Conservation (phyloP, 345 rosid species). For the Adansonia digitata region DNA sequence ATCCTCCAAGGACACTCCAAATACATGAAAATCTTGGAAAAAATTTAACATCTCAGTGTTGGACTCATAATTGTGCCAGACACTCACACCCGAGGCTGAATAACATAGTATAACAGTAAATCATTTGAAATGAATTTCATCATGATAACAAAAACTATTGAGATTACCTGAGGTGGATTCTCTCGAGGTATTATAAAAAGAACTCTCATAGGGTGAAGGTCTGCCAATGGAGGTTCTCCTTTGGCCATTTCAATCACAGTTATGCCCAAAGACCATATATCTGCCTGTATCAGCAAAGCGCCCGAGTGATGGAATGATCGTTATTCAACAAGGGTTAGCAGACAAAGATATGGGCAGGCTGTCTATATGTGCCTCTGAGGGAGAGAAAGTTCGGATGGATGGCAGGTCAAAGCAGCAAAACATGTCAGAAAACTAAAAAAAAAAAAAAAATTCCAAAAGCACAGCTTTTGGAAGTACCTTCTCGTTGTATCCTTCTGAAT, state of each 20-base stretch:
- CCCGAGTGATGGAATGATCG: constrained; percentile 12
- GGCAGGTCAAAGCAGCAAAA: constrained; percentile 10
- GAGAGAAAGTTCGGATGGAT: constrained; percentile 1
- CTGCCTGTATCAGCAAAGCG: constrained; percentile 62
- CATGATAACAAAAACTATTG: constrained; percentile 21
- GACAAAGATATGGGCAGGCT: neutral
- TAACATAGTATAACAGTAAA: neutral
- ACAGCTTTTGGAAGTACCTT: constrained; percentile 46
- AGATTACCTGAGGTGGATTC: constrained; percentile 95
- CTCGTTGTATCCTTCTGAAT: constrained; percentile 94
- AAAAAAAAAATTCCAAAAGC: constrained; percentile 1
- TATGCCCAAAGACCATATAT: constrained; percentile 98
- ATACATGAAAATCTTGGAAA: too few relatives aligned
- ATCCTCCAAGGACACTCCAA: too few relatives aligned
- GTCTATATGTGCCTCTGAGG: neutral
- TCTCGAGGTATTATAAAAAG: constrained; percentile 99
- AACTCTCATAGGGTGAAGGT: constrained; percentile 99
- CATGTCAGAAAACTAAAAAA: constrained; percentile 15
- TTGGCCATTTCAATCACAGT: constrained; percentile 99
- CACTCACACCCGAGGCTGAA: too few relatives aligned
- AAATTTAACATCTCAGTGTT: too few relatives aligned
- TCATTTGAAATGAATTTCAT: constrained; percentile 11
- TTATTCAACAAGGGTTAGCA: neutral
- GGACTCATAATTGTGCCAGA: too few relatives aligned
- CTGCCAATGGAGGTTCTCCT: constrained; percentile 99